Percentiles rank a stretch among this genome's conserved stretches.
These are phyloP conservation scores for Astrothelium subdiscretum DNA, from an alignment of 495 filamentous ascomycete genomes.

Conservation along the genomic window DNA sequence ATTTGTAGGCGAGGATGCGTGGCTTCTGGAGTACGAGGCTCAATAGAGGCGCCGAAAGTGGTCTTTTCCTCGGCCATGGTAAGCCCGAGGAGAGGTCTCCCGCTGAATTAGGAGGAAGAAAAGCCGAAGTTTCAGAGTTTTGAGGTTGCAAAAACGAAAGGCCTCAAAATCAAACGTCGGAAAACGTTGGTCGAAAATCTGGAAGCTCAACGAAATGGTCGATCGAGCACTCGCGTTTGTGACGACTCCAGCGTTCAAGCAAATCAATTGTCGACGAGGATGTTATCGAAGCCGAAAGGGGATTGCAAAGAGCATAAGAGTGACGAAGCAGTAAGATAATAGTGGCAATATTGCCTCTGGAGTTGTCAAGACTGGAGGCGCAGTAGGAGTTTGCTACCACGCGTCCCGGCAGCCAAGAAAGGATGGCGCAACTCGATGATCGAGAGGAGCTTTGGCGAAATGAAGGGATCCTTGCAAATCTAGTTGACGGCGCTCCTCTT, in stretches of 20 bases:
- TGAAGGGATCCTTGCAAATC: neutral
- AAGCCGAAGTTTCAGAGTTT: neutral
- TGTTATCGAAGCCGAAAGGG: no score
- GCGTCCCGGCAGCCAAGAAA: neutral
- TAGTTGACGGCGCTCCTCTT: neutral
- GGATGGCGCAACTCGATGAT: neutral
- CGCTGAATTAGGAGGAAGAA: neutral
- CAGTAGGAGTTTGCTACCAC: neutral
- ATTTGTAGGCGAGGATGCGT: neutral
- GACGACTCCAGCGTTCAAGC: no score
- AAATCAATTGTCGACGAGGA: no score
- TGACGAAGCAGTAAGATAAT: neutral
- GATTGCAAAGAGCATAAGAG: neutral
- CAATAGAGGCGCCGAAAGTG: slow-evolving; percentile 3
- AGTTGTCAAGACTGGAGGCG: neutral
- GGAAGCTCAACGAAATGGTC: neutral
- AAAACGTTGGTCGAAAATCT: neutral
- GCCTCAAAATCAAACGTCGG: neutral
- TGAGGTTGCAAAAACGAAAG: neutral
- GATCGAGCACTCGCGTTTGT: neutral
- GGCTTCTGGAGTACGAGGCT: neutral
- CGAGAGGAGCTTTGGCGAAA: neutral
- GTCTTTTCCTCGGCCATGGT: slow-evolving; percentile 1
- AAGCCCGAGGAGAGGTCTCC: neutral
- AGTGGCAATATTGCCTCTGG: neutral